A percentile compares a stretch with the other conserved stretches of the same genome.
phyloP scores from a whole-genome alignment of 306 rosid species.

The Cyamopsis tetragonoloba region DNA sequence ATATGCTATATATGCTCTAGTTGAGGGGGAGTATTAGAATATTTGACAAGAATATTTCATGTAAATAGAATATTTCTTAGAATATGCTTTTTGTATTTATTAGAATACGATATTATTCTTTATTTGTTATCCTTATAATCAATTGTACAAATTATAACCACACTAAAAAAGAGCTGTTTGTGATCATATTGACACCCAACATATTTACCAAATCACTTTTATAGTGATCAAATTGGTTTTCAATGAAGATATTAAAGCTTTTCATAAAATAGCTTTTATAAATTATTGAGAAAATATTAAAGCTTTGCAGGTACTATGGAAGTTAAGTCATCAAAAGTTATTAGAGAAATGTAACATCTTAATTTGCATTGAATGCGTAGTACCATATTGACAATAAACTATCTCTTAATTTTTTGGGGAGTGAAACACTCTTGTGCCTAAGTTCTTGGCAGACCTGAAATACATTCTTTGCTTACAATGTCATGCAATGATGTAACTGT shows the following conservation, averaged over 20 bases:
- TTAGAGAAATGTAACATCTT: not conserved
- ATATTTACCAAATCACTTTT: too few relatives aligned
- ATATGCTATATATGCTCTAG: too few relatives aligned
- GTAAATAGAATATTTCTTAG: too few relatives aligned
- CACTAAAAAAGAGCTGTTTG: too few relatives aligned
- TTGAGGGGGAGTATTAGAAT: too few relatives aligned
- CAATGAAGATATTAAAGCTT: not conserved
- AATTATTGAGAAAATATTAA: constrained; percentile 7
- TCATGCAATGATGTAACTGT: too few relatives aligned
- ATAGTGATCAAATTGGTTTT: constrained; percentile 11
- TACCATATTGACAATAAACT: not conserved
- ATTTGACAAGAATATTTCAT: too few relatives aligned
- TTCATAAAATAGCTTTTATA: not conserved
- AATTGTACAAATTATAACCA: too few relatives aligned
- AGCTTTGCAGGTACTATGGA: not conserved
- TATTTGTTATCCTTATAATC: too few relatives aligned
- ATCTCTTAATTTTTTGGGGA: not conserved
- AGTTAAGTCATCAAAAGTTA: not conserved
- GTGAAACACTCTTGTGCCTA: not conserved
- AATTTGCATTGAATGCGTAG: not conserved
- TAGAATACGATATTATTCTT: too few relatives aligned
- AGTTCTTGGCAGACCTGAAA: not conserved
- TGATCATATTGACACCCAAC: too few relatives aligned
- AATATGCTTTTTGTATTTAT: too few relatives aligned
- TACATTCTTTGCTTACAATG: not conserved